A percentile compares a stretch with the other conserved stretches of the same genome.
These are phyloP conservation scores for Cladosporium velox DNA, from an alignment of 2,329 filamentous ascomycete genomes.

Conservation along the genomic window DNA sequence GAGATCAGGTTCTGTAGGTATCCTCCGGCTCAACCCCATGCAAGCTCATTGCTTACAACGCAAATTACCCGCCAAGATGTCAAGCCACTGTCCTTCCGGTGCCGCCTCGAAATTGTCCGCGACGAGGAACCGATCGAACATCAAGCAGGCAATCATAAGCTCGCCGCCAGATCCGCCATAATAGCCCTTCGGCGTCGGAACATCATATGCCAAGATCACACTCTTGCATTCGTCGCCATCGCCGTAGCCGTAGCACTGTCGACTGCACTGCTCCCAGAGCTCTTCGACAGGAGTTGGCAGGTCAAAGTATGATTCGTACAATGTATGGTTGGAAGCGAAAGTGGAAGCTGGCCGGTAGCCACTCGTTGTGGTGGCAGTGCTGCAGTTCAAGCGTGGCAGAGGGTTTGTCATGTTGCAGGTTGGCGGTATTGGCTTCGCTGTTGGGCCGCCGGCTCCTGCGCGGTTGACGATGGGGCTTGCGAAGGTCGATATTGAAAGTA, in stretches of 20 bases:
- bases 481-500: background rate
- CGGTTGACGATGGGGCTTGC: background rate
- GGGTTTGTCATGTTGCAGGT: slow-evolving; percentile 41
- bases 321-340: slow-evolving; percentile 32
- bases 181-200: slow-evolving; percentile 39
- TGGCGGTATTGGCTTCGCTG: slow-evolving; percentile 36
- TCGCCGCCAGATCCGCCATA: slow-evolving; percentile 37
- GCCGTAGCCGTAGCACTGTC: slow-evolving; percentile 45
- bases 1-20: too few species aligned
- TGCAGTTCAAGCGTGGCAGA: slow-evolving; percentile 26
- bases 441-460: slow-evolving; percentile 39
- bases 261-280: slow-evolving; percentile 38
- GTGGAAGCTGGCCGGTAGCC: slow-evolving; percentile 34
- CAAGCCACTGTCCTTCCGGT: slow-evolving; percentile 35
- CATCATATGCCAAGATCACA: slow-evolving; percentile 41
- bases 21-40: too few species aligned
- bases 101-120: slow-evolving; percentile 37
- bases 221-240: slow-evolving; percentile 39
- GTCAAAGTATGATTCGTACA: slow-evolving; percentile 40
- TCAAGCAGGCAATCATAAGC: slow-evolving; percentile 39
- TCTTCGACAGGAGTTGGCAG: slow-evolving; percentile 15
- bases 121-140: slow-evolving; percentile 37
- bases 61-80: slow-evolving; percentile 38
- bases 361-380: slow-evolving; percentile 13
- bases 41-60: slow-evolving; percentile 28